phyloP scores from a whole-genome alignment of 805 yeast species.

The Wickerhamomyces bisporus region DNA sequence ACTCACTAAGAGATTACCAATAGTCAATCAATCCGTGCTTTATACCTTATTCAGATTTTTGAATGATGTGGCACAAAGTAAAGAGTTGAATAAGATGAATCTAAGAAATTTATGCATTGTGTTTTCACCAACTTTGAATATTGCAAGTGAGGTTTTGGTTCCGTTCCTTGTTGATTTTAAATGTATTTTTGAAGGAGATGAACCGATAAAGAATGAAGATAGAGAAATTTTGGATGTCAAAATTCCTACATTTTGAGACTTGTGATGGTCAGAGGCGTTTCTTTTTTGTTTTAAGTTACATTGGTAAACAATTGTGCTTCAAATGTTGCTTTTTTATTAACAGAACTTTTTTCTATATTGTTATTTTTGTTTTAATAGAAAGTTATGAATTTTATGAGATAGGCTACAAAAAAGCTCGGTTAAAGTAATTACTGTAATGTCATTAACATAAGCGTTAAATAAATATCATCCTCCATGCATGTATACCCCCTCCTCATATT shows the following conservation, averaged over 20 bases:
- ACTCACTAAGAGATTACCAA: constrained; percentile 39
- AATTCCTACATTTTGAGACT: constrained; percentile 37
- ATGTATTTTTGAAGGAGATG: constrained; percentile 52
- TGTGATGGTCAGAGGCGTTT: no score
- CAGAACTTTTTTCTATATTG: no score
- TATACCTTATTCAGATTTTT: constrained; percentile 64
- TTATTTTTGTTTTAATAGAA: no score
- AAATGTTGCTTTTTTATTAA: no score
- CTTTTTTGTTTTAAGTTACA: not conserved
- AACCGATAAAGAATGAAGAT: constrained; percentile 33
- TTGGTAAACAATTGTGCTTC: no score
- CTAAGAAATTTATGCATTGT: constrained; percentile 74
- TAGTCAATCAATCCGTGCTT: constrained; percentile 53
- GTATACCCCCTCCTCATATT: no score
- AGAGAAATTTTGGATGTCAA: constrained; percentile 48
- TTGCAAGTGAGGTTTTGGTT: constrained; percentile 56
- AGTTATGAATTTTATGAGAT: no score
- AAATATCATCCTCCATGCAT: no score
- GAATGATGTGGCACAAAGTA: constrained; percentile 55
- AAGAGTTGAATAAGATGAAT: constrained; percentile 75
- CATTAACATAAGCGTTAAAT: no score
- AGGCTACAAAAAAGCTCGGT: no score
- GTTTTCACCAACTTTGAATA: constrained; percentile 72
- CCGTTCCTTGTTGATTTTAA: constrained; percentile 58
- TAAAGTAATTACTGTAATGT: no score